Base-by-base conservation (phyloP, 1,284 basidiomycete genomes). In the Rhizoctonia solani region DNA sequence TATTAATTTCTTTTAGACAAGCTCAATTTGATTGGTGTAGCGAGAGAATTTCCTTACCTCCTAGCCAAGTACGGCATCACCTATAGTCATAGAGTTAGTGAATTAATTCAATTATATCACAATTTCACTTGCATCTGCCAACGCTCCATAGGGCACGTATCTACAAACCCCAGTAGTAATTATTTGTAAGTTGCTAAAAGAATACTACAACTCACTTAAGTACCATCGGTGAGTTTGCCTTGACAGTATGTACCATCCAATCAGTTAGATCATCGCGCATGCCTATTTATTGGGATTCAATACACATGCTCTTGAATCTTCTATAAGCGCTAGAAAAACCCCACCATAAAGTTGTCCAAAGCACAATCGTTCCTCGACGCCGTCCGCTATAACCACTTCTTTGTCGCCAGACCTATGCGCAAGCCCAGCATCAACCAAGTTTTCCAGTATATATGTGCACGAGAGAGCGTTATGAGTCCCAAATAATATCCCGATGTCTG, bases 271-370 rank as follows among this genome's bases (percentile, higher is more conserved):
- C 85, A 74, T 94, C 92, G 63, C 86, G 85, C 92, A 95, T 94
- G 5, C 90, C 89, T 91, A 56, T 19, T 41, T 30, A 44, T 49
- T n/a, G n/a, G n/a, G n/a, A n/a, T n/a, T n/a, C n/a, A n/a, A n/a
- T n/a, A n/a, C n/a, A n/a, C n/a, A n/a, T n/a, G n/a, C n/a, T n/a
- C n/a, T 52, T 30, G 8, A 6, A 4, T 66, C 34, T 32, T 11
- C 21, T 4, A 50, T 37, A 14, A 21, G 25, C 29, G 8, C 25
- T 32, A 23, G 21, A 55, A 23, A 66, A 23, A 68, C 79, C 84
- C 66, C 72, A 88, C 93, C 94, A 73, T 89, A 94, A 19, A 97
- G 78, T 78, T 97, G 94, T 1, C 86, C 93, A 71, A 96, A 81
- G 32, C 58, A 61, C n/a, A 61, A n/a, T 13, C 47, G 46, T 14